phyloP scores from a whole-genome alignment of 306 rosid species.

The Quercus mongolica region DNA sequence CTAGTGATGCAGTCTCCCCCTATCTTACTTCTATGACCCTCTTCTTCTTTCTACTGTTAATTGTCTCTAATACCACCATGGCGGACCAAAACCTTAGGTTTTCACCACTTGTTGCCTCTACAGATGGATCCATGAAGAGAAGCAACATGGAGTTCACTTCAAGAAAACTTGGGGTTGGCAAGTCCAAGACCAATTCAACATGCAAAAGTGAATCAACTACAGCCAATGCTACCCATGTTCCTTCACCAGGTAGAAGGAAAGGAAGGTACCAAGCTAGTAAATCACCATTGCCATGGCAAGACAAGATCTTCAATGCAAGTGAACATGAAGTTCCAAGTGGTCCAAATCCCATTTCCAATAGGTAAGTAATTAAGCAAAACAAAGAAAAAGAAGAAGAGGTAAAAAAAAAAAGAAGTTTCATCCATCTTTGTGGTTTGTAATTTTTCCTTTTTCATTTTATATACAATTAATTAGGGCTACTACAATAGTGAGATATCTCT shows the following conservation, averaged over 20 bases:
- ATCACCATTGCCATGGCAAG: conserved; percentile 40
- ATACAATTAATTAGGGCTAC: conserved; percentile 15
- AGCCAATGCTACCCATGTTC: conserved; percentile 9
- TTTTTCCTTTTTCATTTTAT: conserved; percentile 12
- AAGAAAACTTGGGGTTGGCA: conserved; percentile 22
- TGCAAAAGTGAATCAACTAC: conserved; percentile 1
- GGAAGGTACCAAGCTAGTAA: conserved; percentile 18
- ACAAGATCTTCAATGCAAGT: conserved; percentile 46
- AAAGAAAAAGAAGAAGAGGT: conserved; percentile 6
- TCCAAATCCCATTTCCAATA: conserved; percentile 88
- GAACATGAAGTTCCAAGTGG: conserved; percentile 91
- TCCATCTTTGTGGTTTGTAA: conserved; percentile 15
- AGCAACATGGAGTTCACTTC: conserved; percentile 16
- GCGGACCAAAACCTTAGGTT: conserved; percentile 23
- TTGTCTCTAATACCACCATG: conserved; percentile 25
- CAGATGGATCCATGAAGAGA: conserved; percentile 18
- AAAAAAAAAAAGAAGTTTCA: not conserved
- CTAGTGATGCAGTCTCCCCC: conserved; percentile 37
- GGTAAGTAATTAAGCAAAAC: conserved; percentile 37
- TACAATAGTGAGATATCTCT: conserved; percentile 27
- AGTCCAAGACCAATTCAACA: conserved; percentile 18
- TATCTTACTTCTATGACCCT: conserved; percentile 22
- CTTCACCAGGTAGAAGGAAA: conserved; percentile 18
- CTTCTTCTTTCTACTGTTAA: conserved; percentile 45
- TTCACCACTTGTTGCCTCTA: conserved; percentile 7